These are phyloP conservation scores for Seiridium unicorne DNA, from an alignment of 2,329 filamentous ascomycete species.

Conservation along the genomic window DNA sequence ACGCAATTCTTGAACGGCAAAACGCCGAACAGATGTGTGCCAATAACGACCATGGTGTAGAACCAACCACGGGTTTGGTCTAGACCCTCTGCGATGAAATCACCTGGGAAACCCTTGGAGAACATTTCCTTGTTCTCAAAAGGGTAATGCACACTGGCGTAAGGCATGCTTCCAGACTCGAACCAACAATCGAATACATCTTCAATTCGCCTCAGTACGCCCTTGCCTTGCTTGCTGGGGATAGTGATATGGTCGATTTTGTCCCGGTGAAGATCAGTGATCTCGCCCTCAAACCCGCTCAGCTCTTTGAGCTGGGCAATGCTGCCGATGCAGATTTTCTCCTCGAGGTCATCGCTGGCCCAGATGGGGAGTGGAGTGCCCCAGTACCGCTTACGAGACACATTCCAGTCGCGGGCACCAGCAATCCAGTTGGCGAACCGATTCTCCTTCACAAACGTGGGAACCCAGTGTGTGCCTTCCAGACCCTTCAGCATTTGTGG, in stretches of 20 bases:
- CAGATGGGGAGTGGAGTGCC: constrained; percentile 90
- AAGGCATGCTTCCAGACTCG: constrained; percentile 94
- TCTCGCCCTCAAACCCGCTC: constrained; percentile 80
- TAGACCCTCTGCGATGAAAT: constrained; percentile 91
- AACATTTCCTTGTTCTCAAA: constrained; percentile 86
- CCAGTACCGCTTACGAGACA: constrained; percentile 93
- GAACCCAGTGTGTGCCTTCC: constrained; percentile 88
- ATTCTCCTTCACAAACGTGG: constrained; percentile 84
- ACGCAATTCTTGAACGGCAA: constrained; percentile 93
- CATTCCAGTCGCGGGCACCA: constrained; percentile 92
- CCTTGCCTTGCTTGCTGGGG: constrained; percentile 84
- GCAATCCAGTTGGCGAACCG: constrained; percentile 89
- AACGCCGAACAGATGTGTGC: constrained; percentile 80
- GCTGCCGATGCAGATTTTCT: constrained; percentile 83
- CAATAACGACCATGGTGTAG: constrained; percentile 86
- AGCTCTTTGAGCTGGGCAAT: constrained; percentile 79
- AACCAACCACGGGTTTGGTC: constrained; percentile 98
- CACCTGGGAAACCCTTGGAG: constrained; percentile 78
- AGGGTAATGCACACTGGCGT: constrained; percentile 86
- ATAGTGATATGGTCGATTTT: constrained; percentile 95
- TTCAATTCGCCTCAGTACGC: constrained; percentile 73
- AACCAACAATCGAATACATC: constrained; percentile 98
- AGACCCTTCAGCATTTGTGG: constrained; percentile 90
- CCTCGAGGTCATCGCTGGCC: constrained; percentile 86
- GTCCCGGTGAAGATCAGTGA: constrained; percentile 86